These are phyloP conservation scores for Keithomyces neogunnii DNA, from an alignment of 2,329 filamentous ascomycete species.

Conservation along the genomic window DNA sequence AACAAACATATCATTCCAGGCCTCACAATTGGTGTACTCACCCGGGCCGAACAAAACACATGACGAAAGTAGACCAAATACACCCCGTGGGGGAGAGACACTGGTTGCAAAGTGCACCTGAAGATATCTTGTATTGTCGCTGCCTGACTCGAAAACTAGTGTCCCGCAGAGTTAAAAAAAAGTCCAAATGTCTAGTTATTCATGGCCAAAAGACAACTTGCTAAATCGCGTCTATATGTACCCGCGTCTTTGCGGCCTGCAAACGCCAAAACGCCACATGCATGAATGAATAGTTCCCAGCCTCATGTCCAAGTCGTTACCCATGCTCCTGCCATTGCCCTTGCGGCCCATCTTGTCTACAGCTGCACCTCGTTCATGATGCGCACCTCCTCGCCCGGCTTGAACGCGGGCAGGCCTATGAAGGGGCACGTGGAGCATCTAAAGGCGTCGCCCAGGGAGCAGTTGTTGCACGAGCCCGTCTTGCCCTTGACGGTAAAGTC, in stretches of 20 bases:
- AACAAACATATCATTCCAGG: too few species aligned
- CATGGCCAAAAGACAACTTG: not conserved
- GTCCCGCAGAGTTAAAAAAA: not conserved
- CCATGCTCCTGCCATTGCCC: not conserved
- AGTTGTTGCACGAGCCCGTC: constrained; percentile 90
- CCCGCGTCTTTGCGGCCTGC: not conserved
- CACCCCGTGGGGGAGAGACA: too few species aligned
- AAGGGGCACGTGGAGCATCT: constrained; percentile 68
- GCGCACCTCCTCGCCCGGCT: constrained; percentile 89
- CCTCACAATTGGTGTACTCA: too few species aligned
- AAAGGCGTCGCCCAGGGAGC: constrained; percentile 86
- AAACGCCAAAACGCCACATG: constrained; percentile 5
- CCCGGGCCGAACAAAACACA: not conserved
- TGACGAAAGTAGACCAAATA: not conserved
- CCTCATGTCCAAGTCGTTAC: not conserved
- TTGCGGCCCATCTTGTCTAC: constrained; percentile 28
- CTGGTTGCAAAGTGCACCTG: too few species aligned
- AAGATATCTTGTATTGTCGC: not conserved
- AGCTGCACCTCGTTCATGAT: constrained; percentile 83
- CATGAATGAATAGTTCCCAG: constrained; percentile 2
- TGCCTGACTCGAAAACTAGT: not conserved
- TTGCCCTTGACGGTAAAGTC: constrained; percentile 98
- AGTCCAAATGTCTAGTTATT: not conserved
- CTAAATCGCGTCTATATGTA: not conserved
- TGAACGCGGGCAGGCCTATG: constrained; percentile 89